A percentile compares a stretch with the other conserved stretches of the same genome.
Conservation (phyloP, 345 rosid genomes). For the Dimocarpus longan region DNA sequence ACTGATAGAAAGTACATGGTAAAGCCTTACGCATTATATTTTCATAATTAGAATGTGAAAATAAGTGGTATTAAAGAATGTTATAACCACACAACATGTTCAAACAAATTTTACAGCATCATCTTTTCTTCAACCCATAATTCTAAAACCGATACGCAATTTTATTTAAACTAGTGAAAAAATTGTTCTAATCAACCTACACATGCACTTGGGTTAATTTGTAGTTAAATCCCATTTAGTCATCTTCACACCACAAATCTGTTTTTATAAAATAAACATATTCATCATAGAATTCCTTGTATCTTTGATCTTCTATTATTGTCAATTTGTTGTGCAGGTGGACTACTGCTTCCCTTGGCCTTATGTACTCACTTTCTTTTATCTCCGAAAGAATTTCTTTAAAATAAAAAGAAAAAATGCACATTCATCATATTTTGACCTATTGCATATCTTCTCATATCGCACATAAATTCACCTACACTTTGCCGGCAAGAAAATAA, state of each 20-base stretch:
- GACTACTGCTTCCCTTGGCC: neutral
- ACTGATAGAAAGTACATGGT: constrained; percentile 12
- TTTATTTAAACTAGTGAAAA: neutral
- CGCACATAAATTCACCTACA: neutral
- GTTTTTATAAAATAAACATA: neutral
- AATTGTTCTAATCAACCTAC: neutral
- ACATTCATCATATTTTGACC: neutral
- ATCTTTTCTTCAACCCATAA: neutral
- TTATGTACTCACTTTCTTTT: neutral
- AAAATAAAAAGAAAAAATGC: neutral
- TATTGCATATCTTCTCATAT: neutral
- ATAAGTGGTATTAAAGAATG: neutral
- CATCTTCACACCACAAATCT: neutral
- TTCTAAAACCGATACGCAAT: neutral
- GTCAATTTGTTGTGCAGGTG: neutral
- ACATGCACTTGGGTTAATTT: neutral
- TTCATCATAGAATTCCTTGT: neutral
- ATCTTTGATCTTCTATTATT: neutral
- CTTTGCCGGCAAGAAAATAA: neutral
- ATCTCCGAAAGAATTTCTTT: neutral
- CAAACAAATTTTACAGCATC: neutral
- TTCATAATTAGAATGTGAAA: neutral
- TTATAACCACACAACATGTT: neutral
- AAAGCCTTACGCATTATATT: neutral
- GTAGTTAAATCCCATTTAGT: neutral